Evolutionary conservation across 306 rosid species (phyloP), one percentile per base, ranked within the genome.

Genomic region (Vigna radiata): DNA sequence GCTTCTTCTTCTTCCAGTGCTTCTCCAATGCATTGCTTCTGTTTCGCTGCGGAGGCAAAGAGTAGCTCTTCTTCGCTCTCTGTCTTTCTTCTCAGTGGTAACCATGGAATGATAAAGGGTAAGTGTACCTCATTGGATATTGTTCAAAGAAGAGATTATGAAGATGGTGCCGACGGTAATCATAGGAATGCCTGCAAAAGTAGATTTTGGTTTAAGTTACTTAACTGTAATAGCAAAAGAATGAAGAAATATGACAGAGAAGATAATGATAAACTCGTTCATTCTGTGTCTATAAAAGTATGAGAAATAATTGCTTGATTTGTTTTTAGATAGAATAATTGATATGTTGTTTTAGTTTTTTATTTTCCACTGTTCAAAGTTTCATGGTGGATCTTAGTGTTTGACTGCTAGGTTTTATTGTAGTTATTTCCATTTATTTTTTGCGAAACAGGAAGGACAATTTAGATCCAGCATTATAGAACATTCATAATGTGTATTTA

Each of bases 151-250:
- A 79, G 31, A 66, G 68, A 27, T 19, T 15, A 14, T 1, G 50
- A 58, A 60, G 76, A 2, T 37, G 64, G 31, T 15, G 49, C 10
- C 13, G n/a, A 12, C 8, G 33, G 5, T 16, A 17, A 43, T 47
- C 33, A 44, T 31, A 80, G 63, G 70, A 61, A 71, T 66, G 76
- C 63, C 29, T 72, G 72, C 54, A 76, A 70, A 65, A 55, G 46
- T 58, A 85, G 93, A 61, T 88, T 89, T 81, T 89, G 88, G 83
- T 78, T 82, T 5, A 89, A 82, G 29, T 78, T 88, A 78, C 79
- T 91, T 62, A 79, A 64, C 76, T 84, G 83, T 6, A 83, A 48
- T 41, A 80, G 79, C 53, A 87, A 83, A 78, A 70, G 74, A 72
- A 65, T 43, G 83, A 82, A 74, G 27, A 58, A 77, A 31, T 47